Evolutionary conservation across 192 early-diverging fungal species (phyloP), one percentile per base, ranked within the genome.

Genomic region (Piromyces sp.): DNA sequence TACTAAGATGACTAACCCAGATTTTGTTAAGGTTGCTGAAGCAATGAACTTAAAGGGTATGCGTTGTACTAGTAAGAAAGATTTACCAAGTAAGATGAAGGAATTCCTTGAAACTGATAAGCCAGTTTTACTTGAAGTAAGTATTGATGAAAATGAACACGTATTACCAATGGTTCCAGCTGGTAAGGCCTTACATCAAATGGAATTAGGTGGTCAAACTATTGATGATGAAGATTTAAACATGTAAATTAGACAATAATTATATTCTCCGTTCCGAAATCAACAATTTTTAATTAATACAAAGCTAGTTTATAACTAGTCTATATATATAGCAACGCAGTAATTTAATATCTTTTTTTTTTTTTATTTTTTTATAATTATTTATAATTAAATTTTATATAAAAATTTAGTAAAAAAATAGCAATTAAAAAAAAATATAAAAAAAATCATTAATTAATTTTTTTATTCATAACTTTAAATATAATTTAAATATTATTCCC

Each of bases 151-250:
- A 85, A 85, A 93, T 58, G 96, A 99, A 87, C 95, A 96, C 85
- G 94, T 99, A 30, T 95, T 93, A 86, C 97, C 97, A 78, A 99
- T 99, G 97, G 95, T 95, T 2, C 95, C 97, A 30, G 97, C 94
- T 82, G 96, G 96, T 78, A 96, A 94, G 87, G 93, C 91, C 28
- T 87, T 99, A 81, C 89, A 98, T 87, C 96, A 99, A 85, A 94
- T 97, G 85, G 91, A 68, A 68, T 68, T 68, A n/a, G 51, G 51
- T 22, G 26, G 51, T n/a, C 51, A 68, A 68, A n/a, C 26, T n/a
- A 68, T 68, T 68, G 51, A 68, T 68, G 51, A 68, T 26, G 51
- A 68, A 68, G 51, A 68, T 68, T 68, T 68, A 68, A 68, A 68
- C 17, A n/a, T 68, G 22, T 68, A 68, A 68, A n/a, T 51, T n/a